Evolutionary conservation across 192 early-diverging fungal genomes (phyloP).

Genomic region (Umbelopsis sp.): DNA sequence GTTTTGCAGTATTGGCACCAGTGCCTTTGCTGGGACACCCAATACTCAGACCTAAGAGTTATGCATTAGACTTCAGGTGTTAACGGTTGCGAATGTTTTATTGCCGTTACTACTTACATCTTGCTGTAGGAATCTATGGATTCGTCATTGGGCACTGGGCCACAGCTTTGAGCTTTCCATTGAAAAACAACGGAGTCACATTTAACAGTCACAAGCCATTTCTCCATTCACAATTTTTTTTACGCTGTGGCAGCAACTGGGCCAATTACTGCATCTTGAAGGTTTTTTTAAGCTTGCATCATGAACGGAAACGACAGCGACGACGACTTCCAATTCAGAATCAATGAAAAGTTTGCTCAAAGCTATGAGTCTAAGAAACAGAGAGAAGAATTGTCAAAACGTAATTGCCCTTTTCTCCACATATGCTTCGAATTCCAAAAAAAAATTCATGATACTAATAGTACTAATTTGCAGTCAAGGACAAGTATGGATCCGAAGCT

Average conservation of each 20-base stretch:
- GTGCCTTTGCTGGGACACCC: slow-evolving; percentile 79
- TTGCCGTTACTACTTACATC: not conserved
- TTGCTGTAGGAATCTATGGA: not conserved
- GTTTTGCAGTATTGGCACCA: slow-evolving; percentile 87
- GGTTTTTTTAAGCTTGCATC: not conserved
- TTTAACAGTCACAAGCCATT: not conserved
- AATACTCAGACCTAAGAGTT: slow-evolving; percentile 50
- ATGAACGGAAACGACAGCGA: not conserved
- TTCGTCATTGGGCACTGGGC: not conserved
- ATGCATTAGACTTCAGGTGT: not conserved
- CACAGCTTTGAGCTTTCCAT: not conserved
- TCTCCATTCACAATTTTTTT: not conserved
- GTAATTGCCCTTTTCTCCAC: slow-evolving; percentile 46
- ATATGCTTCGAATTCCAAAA: not conserved
- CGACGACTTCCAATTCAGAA: slow-evolving; percentile 35
- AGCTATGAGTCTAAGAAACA: slow-evolving; percentile 69
- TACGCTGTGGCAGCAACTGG: too few relatives aligned
- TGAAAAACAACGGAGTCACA: not conserved
- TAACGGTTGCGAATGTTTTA: not conserved
- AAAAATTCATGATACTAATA: not conserved
- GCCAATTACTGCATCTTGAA: not conserved
- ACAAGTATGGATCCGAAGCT: slow-evolving; percentile 58
- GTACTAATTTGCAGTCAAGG: slow-evolving; percentile 47
- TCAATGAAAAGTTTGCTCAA: slow-evolving; percentile 58
- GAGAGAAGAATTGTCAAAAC: slow-evolving; percentile 63